Conservation (phyloP, 176 grass and related monocot genomes). For the Triticum timopheevii region DNA sequence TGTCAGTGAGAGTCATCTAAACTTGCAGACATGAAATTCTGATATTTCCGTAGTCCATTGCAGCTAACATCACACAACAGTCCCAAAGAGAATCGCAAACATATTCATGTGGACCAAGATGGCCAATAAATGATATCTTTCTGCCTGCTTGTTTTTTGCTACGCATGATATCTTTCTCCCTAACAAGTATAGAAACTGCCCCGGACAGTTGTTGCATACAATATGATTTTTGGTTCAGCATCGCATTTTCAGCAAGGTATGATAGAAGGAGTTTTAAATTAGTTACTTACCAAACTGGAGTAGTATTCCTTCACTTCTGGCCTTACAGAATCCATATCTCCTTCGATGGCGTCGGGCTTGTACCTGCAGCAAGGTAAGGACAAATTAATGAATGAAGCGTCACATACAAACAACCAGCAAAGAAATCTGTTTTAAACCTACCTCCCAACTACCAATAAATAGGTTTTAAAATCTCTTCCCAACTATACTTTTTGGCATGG, state of each 20-base stretch:
- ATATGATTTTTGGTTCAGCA: background rate
- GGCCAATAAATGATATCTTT: background rate
- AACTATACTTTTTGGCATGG: constrained; percentile 6
- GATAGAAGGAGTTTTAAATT: background rate
- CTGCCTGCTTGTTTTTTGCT: background rate
- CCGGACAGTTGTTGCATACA: constrained; percentile 1
- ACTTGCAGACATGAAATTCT: background rate
- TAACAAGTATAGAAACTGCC: background rate
- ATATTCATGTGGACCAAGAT: constrained; percentile 24
- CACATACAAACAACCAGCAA: background rate
- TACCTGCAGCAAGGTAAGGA: constrained; percentile 33
- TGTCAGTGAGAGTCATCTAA: background rate
- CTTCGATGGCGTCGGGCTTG: constrained; percentile 65
- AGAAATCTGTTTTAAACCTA: constrained; percentile 6
- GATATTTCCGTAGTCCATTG: background rate
- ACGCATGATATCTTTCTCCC: background rate
- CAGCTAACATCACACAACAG: background rate
- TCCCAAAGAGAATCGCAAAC: background rate
- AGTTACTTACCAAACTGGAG: constrained; percentile 78
- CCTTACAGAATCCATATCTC: constrained; percentile 96
- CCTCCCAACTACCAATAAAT: constrained; percentile 15
- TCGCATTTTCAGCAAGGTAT: constrained; percentile 16
- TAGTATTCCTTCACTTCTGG: constrained; percentile 90
- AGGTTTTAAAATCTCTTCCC: background rate
- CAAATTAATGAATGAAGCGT: constrained; percentile 2